Evolutionary conservation across 2,329 filamentous ascomycete genomes (phyloP).

Genomic region (Penicillium sp.): DNA sequence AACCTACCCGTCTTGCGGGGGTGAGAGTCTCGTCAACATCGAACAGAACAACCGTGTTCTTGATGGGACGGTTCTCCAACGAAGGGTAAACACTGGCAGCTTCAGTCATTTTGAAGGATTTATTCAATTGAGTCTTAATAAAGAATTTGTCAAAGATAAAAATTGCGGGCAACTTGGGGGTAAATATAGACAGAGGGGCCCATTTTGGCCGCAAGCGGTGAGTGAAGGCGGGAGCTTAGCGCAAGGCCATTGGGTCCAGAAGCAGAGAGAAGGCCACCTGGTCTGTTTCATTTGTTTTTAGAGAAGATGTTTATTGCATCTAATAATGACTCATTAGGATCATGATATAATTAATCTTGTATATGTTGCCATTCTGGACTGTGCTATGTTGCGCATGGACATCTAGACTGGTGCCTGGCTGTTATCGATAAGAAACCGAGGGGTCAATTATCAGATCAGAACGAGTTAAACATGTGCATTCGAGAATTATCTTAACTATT

Average conservation of each 20-base stretch:
- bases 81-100: slow-evolving; percentile 60
- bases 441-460: not conserved
- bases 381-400: not conserved
- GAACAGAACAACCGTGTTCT: slow-evolving; percentile 92
- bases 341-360: not conserved
- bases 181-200: slow-evolving; percentile 20
- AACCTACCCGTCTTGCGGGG: slow-evolving; percentile 69
- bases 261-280: slow-evolving; percentile 14
- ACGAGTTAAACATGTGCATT: not conserved
- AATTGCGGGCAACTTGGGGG: slow-evolving; percentile 9
- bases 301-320: not conserved
- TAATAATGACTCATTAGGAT: not conserved
- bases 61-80: slow-evolving; percentile 78
- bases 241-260: slow-evolving; percentile 10
- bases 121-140: slow-evolving; percentile 1
- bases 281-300: not conserved
- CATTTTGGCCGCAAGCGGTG: slow-evolving; percentile 34
- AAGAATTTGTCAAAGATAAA: slow-evolving; percentile 12
- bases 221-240: slow-evolving; percentile 22
- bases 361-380: not conserved
- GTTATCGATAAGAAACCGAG: slow-evolving; percentile 33
- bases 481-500: not conserved
- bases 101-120: slow-evolving; percentile 26
- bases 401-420: not conserved
- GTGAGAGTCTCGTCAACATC: slow-evolving; percentile 95